A percentile compares a stretch with the other conserved stretches of the same genome.
phyloP scores from a whole-genome alignment of 1,284 basidiomycete genomes.

The Heterobasidion annosum region DNA sequence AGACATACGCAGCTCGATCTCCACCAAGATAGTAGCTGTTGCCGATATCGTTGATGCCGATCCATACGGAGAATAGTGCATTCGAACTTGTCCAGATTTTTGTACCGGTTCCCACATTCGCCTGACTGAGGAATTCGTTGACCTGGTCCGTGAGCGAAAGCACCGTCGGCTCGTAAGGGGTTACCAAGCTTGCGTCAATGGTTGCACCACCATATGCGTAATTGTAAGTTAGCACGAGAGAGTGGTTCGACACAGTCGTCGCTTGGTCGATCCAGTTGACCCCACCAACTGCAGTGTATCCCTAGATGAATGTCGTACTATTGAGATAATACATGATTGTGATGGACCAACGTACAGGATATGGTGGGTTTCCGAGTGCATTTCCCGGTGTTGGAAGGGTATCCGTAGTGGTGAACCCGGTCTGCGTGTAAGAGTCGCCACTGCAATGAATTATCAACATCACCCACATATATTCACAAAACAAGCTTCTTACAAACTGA shows the following conservation, averaged over 20 bases:
- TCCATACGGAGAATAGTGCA: conserved; percentile 49
- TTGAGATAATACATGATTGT: neutral
- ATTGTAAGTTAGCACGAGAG: conserved; percentile 46
- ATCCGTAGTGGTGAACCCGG: neutral
- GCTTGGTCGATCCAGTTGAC: conserved; percentile 48
- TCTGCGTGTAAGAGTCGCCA: conserved; percentile 4
- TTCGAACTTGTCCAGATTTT: conserved; percentile 45
- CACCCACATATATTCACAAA: neutral
- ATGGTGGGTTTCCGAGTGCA: conserved; percentile 2
- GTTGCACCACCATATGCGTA: conserved; percentile 55
- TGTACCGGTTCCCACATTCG: conserved; percentile 27
- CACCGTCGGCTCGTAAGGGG: conserved; percentile 39
- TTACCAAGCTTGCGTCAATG: conserved; percentile 41
- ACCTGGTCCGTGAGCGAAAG: conserved; percentile 47
- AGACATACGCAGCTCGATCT: neutral
- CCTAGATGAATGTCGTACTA: conserved; percentile 15
- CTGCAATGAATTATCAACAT: neutral
- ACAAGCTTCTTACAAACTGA: conserved; percentile 32
- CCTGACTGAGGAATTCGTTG: conserved; percentile 33
- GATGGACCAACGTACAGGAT: conserved; percentile 1
- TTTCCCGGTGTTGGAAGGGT: conserved; percentile 1
- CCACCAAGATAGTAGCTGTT: conserved; percentile 27
- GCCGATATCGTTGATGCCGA: conserved; percentile 56
- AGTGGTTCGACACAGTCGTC: conserved; percentile 41
- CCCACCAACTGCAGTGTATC: conserved; percentile 47